A percentile compares a stretch with the other conserved stretches of the same genome.
Conservation (phyloP, 371 early-diverging fungal genomes). For the Rhizopus sp. region DNA sequence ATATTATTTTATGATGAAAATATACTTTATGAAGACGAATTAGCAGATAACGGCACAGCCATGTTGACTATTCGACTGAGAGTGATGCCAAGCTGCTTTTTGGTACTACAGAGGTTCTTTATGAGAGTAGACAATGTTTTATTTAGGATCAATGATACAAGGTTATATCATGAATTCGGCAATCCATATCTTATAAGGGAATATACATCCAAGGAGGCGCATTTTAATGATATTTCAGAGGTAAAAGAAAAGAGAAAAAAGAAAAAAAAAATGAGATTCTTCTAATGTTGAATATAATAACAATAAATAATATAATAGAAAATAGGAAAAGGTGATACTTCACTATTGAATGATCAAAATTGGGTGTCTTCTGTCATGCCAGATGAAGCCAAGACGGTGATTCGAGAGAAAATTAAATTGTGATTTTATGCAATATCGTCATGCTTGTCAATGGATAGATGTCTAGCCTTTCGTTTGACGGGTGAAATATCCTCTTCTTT, state of each 20-base stretch:
- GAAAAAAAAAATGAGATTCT: background rate
- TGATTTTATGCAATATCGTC: conserved; percentile 7
- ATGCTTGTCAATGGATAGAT: conserved; percentile 27
- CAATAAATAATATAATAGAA: conserved; percentile 23
- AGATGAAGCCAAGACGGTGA: conserved; percentile 14
- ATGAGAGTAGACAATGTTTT: conserved; percentile 93
- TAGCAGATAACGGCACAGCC: conserved; percentile 93
- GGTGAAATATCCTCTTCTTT: conserved; percentile 16
- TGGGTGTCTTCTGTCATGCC: conserved; percentile 69
- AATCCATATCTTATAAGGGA: conserved; percentile 68
- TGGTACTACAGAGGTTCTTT: conserved; percentile 86
- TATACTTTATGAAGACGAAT: conserved; percentile 93
- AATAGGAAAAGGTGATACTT: conserved; percentile 59
- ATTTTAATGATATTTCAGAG: conserved; percentile 56
- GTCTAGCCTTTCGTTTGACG: conserved; percentile 24
- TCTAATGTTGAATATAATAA: background rate
- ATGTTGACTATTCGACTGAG: conserved; percentile 82
- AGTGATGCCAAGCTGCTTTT: conserved; percentile 92
- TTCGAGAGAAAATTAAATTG: conserved; percentile 22
- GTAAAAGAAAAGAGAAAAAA: conserved; percentile 34
- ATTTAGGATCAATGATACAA: conserved; percentile 85
- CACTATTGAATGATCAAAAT: conserved; percentile 71
- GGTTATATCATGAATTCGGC: conserved; percentile 87
- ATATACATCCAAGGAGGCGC: conserved; percentile 65
- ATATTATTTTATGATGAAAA: conserved; percentile 91